A percentile compares a stretch with the other conserved stretches of the same genome.
These are phyloP conservation scores for Lichtheimia corymbifera DNA, from an alignment of 371 early-diverging fungal species.

Conservation along the genomic window DNA sequence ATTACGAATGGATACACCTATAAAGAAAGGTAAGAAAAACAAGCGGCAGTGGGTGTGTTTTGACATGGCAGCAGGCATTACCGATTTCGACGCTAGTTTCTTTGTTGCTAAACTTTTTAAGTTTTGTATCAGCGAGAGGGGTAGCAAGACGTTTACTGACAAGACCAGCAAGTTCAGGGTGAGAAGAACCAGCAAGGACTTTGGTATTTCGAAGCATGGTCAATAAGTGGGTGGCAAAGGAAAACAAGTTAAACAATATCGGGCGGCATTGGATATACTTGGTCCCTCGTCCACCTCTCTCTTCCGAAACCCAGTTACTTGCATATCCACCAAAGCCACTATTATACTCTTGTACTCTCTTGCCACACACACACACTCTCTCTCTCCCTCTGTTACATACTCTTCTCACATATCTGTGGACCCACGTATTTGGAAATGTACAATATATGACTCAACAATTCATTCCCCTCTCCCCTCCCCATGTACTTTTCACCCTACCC, in stretches of 20 bases:
- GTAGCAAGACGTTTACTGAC: constrained; percentile 84
- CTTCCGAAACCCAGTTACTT: no score
- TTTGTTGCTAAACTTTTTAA: constrained; percentile 34
- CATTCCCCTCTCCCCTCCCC: no score
- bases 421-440: no score
- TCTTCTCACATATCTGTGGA: no score
- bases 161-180: constrained; percentile 83
- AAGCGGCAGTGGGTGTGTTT: neutral
- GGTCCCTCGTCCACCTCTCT: neutral
- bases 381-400: no score
- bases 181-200: constrained; percentile 92
- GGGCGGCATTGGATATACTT: neutral
- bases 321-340: no score
- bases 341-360: no score
- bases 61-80: neutral
- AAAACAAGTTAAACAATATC: constrained; percentile 7
- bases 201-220: constrained; percentile 82
- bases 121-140: constrained; percentile 56
- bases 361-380: no score
- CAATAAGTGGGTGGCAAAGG: neutral
- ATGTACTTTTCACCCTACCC: no score
- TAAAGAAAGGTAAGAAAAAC: constrained; percentile 6
- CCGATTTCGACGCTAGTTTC: constrained; percentile 27
- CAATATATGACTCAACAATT: no score
- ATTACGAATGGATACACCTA: constrained; percentile 89